Conservation (phyloP, 768 basidiomycete species). For the Serendipita indica region DNA sequence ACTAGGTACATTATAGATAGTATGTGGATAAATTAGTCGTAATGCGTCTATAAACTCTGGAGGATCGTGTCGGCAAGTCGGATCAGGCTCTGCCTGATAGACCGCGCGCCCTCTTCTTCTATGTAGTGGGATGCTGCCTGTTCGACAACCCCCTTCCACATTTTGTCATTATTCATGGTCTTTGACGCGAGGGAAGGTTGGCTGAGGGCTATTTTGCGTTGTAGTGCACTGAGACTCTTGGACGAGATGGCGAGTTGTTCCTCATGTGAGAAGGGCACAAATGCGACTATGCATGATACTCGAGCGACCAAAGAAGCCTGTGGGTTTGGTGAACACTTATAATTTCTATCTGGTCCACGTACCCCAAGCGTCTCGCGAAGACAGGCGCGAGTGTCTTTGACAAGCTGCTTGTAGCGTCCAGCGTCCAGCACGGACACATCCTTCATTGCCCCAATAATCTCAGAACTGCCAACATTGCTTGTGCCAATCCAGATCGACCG, state of each 20-base stretch:
- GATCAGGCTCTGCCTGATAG: neutral
- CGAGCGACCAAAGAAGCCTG: slow-evolving; percentile 1
- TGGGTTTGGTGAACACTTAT: neutral
- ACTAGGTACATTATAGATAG: neutral
- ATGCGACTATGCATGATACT: neutral
- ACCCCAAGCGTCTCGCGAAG: neutral
- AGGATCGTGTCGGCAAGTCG: neutral
- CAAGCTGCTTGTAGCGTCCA: neutral
- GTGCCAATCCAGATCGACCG: neutral
- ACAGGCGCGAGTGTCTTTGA: neutral
- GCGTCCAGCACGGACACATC: neutral
- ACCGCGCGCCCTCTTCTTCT: slow-evolving; percentile 1
- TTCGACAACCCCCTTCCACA: slow-evolving; percentile 1
- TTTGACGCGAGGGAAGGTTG: neutral
- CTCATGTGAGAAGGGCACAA: neutral
- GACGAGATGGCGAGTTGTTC: neutral
- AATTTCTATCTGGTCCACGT: neutral
- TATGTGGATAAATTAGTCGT: neutral
- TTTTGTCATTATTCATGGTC: too few relatives aligned
- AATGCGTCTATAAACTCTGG: neutral
- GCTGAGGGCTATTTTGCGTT: neutral
- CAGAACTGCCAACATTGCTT: neutral
- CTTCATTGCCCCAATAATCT: neutral
- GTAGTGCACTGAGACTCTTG: neutral
- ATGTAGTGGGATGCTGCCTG: neutral